These are phyloP conservation scores for Drosera capensis DNA, from an alignment of 148 eudicot genomes.

Conservation along the genomic window DNA sequence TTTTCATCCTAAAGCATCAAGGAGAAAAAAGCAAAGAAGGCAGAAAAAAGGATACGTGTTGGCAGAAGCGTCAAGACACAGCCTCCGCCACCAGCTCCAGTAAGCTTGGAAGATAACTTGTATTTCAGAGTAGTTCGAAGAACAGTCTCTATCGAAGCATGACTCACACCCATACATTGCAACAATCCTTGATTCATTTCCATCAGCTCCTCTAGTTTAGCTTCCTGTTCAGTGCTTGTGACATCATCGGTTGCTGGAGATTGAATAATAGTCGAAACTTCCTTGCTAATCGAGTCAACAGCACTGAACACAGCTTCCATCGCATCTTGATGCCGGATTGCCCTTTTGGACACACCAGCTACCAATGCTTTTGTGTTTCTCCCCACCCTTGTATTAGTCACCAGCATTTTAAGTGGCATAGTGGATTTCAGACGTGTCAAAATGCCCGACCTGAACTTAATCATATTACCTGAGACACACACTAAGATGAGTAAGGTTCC, in stretches of 20 bases:
- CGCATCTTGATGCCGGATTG: slow-evolving; percentile 45
- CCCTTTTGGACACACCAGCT: slow-evolving; percentile 77
- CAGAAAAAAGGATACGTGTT: slow-evolving; percentile 50
- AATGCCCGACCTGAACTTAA: slow-evolving; percentile 76
- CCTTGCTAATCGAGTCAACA: slow-evolving; percentile 84
- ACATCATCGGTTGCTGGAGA: slow-evolving; percentile 41
- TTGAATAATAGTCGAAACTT: slow-evolving; percentile 56
- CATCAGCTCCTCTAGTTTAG: slow-evolving; percentile 68
- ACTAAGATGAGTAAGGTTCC: neutral
- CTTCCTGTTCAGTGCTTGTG: slow-evolving; percentile 54
- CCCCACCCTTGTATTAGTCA: slow-evolving; percentile 85
- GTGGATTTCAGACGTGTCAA: slow-evolving; percentile 56
- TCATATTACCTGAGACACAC: slow-evolving; percentile 62
- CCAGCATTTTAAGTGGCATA: slow-evolving; percentile 70
- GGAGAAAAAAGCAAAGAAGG: neutral
- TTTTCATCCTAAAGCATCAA: too few species aligned
- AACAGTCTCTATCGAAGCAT: slow-evolving; percentile 79
- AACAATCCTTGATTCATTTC: slow-evolving; percentile 96
- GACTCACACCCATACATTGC: slow-evolving; percentile 98
- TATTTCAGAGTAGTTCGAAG: slow-evolving; percentile 67
- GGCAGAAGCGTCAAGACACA: slow-evolving; percentile 86
- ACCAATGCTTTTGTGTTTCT: slow-evolving; percentile 95
- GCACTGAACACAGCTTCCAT: slow-evolving; percentile 77
- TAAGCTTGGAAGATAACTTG: slow-evolving; percentile 69
- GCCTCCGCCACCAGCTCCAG: slow-evolving; percentile 99